Base-by-base conservation (phyloP, 441 rosid species). In the Populus hybrid region DNA sequence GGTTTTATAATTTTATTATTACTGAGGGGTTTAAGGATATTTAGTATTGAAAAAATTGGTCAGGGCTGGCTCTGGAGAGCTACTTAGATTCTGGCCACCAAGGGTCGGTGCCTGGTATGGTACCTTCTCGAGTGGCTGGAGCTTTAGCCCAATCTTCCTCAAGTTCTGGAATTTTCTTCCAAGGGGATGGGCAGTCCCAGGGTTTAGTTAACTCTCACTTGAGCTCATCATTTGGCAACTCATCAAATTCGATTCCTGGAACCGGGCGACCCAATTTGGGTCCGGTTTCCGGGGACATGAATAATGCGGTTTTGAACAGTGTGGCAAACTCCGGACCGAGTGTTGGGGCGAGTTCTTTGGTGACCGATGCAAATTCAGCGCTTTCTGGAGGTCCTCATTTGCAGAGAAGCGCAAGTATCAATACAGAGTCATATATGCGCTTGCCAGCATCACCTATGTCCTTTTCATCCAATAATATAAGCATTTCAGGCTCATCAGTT, bases 341-440 rank as follows among this genome's bases (percentile, higher is more conserved):
- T 82, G 90, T 92, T 69, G 98, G 95, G 73, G 99, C 97, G 26
- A 95, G 99, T 83, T 95, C 99, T 16, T 79, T 95, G 86, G 94
- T 92, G 59, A 95, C 99, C 29, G 99, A 95, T 90, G 99, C 97
- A 74, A 94, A 95, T 85, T 95, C 99, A 7, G 95, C 91, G 0
- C 89, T 95, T 75, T 93, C 99, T 42, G 93, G 94, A 36, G 97
- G 97, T 73, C 94, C 97, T 35, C 89, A 88, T 81, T 84, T 95
- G 88, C 98, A 94, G 91, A 92, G 98, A 80, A 96, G 99, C 78
- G 94, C 97, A 7, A 96, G 99, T 86, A 87, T 93, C 82, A 95
- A 95, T 80, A 91, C 91, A 9, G 98, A 95, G 74, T 91, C 99
- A 0, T 95, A 93, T 78, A 88, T 95, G 97, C 97, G 99, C 77